Evolutionary conservation across 2,329 filamentous ascomycete genomes (phyloP).

Genomic region (Fusarium longipes): DNA sequence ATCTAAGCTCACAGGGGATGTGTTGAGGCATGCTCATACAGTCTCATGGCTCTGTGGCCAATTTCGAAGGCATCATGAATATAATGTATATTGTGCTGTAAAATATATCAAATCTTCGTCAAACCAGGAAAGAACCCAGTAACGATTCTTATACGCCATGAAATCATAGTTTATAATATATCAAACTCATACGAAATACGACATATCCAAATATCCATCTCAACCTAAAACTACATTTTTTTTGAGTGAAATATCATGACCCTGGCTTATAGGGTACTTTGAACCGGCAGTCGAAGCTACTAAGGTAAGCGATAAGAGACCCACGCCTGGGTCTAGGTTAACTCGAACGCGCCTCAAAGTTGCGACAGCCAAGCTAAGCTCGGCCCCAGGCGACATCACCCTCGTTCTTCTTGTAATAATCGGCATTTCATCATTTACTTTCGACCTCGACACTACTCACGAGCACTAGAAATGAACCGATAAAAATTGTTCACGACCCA

Average conservation of each 20-base stretch:
- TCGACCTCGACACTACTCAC: not conserved
- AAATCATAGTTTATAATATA: too few species aligned
- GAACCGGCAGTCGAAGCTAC: not conserved
- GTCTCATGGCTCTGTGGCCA: not conserved
- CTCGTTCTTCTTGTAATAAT: not conserved
- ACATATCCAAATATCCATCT: too few species aligned
- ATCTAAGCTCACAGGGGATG: not conserved
- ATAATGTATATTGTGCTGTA: too few species aligned
- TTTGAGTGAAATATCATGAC: not conserved
- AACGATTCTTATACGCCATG: not conserved
- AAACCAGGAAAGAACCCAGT: not conserved
- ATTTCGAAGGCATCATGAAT: not conserved
- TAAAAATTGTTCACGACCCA: not conserved
- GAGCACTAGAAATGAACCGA: slow-evolving; percentile 28
- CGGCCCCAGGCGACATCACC: slow-evolving; percentile 6
- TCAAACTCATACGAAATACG: not conserved
- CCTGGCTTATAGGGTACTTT: not conserved
- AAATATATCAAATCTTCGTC: not conserved
- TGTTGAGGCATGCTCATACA: not conserved
- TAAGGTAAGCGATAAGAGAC: not conserved
- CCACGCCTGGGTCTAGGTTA: slow-evolving; percentile 8
- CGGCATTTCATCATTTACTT: not conserved
- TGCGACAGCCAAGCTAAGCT: slow-evolving; percentile 13
- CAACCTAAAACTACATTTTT: not conserved
- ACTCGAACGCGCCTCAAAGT: slow-evolving; percentile 7